Conservation (phyloP, 345 rosid genomes). For the Hypericum androsaemum region DNA sequence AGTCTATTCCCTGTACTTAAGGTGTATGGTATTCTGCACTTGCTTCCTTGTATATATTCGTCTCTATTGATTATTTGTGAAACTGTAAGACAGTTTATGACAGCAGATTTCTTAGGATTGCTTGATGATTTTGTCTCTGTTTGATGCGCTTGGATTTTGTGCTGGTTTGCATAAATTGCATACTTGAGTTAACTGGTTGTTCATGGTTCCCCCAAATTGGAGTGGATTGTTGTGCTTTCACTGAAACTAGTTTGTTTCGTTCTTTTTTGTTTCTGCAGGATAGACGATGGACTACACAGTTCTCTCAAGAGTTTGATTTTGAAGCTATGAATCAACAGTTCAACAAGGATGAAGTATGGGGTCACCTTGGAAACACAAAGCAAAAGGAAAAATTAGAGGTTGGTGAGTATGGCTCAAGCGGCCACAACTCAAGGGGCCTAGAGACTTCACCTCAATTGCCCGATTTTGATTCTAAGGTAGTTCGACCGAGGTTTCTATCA, state of each 20-base stretch:
- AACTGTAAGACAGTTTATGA: no score
- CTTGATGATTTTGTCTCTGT: not conserved
- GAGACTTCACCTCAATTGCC: slow-evolving; percentile 4
- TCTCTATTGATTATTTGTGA: no score
- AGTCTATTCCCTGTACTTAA: no score
- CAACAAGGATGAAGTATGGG: slow-evolving; percentile 63
- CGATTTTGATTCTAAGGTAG: slow-evolving; percentile 18
- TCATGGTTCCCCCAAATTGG: no score
- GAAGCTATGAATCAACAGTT: slow-evolving; percentile 69
- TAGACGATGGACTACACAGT: slow-evolving; percentile 13
- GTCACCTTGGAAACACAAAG: slow-evolving; percentile 39
- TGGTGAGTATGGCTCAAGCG: slow-evolving; percentile 8
- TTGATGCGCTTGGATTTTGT: not conserved
- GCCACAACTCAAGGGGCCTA: slow-evolving; percentile 6
- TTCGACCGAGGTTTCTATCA: not conserved
- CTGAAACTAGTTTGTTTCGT: no score
- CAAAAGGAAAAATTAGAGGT: slow-evolving; percentile 12
- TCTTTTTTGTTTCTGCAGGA: slow-evolving; percentile 20
- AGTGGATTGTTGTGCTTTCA: no score
- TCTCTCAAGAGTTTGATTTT: slow-evolving; percentile 66
- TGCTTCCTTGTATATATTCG: no score
- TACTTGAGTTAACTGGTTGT: no score
- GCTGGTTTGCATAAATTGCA: no score
- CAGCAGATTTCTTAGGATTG: not conserved
- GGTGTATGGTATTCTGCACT: no score